Percentiles rank a stretch among this genome's conserved stretches.
Conservation (phyloP, 2,329 filamentous ascomycete genomes). For the Colletotrichum simmondsii region DNA sequence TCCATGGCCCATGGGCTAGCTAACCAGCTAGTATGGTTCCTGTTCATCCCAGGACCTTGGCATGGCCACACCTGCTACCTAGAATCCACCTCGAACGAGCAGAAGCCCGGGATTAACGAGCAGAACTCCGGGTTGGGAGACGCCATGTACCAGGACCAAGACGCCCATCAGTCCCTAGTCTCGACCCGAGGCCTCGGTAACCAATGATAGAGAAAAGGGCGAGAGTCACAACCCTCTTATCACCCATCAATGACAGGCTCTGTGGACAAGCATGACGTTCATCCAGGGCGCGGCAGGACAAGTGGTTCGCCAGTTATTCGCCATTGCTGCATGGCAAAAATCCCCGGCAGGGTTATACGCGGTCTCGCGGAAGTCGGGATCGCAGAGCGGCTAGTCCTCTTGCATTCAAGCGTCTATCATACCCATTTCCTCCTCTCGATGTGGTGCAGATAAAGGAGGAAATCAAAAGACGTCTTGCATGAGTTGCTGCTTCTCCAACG, state of each 20-base stretch:
- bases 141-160: slow-evolving; percentile 11
- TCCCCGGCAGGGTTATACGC: slow-evolving; percentile 16
- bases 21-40: background rate
- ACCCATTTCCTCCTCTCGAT: background rate
- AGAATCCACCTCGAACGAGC: background rate
- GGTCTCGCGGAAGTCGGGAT: slow-evolving; percentile 10
- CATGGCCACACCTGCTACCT: background rate
- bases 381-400: background rate
- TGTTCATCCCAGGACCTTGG: background rate
- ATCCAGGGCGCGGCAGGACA: background rate
- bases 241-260: background rate
- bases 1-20: background rate
- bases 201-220: background rate
- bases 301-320: background rate
- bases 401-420: background rate
- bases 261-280: slow-evolving; percentile 4
- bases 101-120: background rate
- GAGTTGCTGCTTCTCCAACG: background rate
- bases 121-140: slow-evolving; percentile 4
- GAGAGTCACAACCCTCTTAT: background rate
- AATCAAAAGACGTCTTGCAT: background rate
- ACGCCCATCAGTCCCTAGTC: background rate
- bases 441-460: background rate
- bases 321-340: slow-evolving; percentile 25
- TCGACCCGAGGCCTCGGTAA: slow-evolving; percentile 11